Evolutionary conservation across 805 yeast genomes (phyloP).

Genomic region (Huiozyma naganishii): DNA sequence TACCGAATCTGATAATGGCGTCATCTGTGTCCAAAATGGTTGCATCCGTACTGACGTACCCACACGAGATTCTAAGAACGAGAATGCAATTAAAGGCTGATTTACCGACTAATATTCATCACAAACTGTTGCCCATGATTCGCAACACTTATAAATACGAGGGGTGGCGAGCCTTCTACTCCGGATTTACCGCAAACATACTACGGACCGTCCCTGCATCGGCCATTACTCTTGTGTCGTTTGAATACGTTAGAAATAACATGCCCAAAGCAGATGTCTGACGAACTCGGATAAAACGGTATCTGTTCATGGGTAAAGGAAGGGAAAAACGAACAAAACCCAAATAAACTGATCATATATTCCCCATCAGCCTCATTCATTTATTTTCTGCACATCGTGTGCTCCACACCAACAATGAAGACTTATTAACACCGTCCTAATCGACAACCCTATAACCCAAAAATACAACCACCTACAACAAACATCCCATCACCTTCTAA

Average conservation of each 20-base stretch:
- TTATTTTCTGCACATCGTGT: too few species aligned
- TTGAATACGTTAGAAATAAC: constrained; percentile 59
- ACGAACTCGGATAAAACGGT: background rate
- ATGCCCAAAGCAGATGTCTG: background rate
- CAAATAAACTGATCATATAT: too few species aligned
- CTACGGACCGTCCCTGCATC: constrained; percentile 89
- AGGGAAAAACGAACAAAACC: too few species aligned
- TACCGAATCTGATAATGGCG: constrained; percentile 46
- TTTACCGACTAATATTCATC: constrained; percentile 17
- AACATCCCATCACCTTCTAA: too few species aligned
- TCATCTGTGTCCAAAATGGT: constrained; percentile 77
- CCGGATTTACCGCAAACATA: constrained; percentile 79
- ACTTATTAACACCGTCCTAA: too few species aligned
- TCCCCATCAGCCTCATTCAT: too few species aligned
- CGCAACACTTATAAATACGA: constrained; percentile 37
- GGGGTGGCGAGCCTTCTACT: constrained; percentile 75
- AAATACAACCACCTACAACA: too few species aligned
- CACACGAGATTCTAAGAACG: constrained; percentile 90
- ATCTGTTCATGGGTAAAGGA: background rate
- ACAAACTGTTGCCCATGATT: constrained; percentile 19
- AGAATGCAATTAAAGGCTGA: constrained; percentile 58
- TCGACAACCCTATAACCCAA: too few species aligned
- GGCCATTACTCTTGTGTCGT: constrained; percentile 89
- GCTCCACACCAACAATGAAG: too few species aligned
- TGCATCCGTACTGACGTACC: constrained; percentile 83